Percentiles rank a stretch among this genome's conserved stretches.
These are phyloP conservation scores for Talaromyces amestolkiae DNA, from an alignment of 2,329 filamentous ascomycete genomes.

Conservation along the genomic window DNA sequence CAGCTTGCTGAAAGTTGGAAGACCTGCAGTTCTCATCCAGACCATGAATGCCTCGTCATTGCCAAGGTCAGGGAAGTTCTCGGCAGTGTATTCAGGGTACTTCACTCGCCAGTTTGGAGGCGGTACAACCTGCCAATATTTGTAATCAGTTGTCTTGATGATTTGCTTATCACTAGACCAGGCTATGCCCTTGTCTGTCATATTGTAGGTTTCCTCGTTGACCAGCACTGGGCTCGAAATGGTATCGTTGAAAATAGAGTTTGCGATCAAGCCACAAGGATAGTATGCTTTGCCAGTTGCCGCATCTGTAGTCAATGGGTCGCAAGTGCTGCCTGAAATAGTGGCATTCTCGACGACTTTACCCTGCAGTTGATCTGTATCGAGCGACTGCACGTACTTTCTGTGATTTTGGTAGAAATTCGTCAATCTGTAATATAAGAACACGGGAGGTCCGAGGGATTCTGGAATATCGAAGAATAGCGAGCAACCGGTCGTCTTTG, in stretches of 20 bases:
- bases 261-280: conserved; percentile 92
- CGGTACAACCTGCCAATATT: conserved; percentile 64
- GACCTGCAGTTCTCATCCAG: conserved; percentile 96
- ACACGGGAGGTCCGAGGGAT: conserved; percentile 73
- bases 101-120: conserved; percentile 80
- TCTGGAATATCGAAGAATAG: conserved; percentile 78
- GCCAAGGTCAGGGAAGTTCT: conserved; percentile 68
- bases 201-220: conserved; percentile 63
- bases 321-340: conserved; percentile 69
- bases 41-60: conserved; percentile 86
- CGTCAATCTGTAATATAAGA: conserved; percentile 91
- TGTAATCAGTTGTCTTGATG: conserved; percentile 70
- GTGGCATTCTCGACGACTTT: conserved; percentile 57
- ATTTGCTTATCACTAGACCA: conserved; percentile 81
- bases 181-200: conserved; percentile 76
- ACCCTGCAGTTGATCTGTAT: conserved; percentile 78
- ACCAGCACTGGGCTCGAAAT: conserved; percentile 65
- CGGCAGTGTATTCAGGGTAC: conserved; percentile 68
- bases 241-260: conserved; percentile 95
- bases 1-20: conserved; percentile 93
- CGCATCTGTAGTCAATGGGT: conserved; percentile 62
- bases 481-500: conserved; percentile 58
- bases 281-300: conserved; percentile 71
- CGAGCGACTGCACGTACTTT: conserved; percentile 88
- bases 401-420: conserved; percentile 99